Evolutionary conservation across 306 rosid species (phyloP), one percentile per base, ranked within the genome.

Genomic region (apple (Malus domestica)): DNA sequence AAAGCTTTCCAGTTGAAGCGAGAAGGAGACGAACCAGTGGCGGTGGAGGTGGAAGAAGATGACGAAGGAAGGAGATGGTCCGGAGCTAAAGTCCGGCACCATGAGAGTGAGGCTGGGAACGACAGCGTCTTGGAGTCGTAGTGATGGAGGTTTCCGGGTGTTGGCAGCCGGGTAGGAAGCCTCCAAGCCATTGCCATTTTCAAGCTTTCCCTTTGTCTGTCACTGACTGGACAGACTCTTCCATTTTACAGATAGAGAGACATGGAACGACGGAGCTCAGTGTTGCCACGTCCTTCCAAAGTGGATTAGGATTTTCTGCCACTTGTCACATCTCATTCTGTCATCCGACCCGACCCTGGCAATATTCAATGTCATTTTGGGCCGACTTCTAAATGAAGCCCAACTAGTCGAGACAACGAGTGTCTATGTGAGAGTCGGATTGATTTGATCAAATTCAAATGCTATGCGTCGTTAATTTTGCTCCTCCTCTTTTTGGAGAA

Each of bases 141-240:
- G 3, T 55, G 79, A 45, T 54, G 83, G 68, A 72, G 60, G 23
- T 71, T 74, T 10, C 79, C 83, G 29, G 90, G 81, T 38, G 83
- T 64, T 19, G 78, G 70, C 15, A 87, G 86, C 62, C 83, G 89
- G n/a, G 89, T 76, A 1, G 88, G 83, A 57, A 89, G 72, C 80
- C 88, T 86, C 45, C 88, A 81, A 65, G 88, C 92, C 97, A 90
- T 92, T 61, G 79, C 81, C 75, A 19, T 65, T 77, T 16, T 57
- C 59, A 38, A 13, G 57, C 46, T 27, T 20, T 33, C 76, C 68
- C 6, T 6, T 27, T 42, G 65, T 70, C 60, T 69, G 71, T 66
- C 13, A 60, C 60, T 10, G 20, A 11, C 35, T 59, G 55, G 38
- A 46, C 70, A 5, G 59, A 20, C 33, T 1, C 35, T 68, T 52